Conservation (phyloP, 179 eudicot species). For the Kewa caespitosa region DNA sequence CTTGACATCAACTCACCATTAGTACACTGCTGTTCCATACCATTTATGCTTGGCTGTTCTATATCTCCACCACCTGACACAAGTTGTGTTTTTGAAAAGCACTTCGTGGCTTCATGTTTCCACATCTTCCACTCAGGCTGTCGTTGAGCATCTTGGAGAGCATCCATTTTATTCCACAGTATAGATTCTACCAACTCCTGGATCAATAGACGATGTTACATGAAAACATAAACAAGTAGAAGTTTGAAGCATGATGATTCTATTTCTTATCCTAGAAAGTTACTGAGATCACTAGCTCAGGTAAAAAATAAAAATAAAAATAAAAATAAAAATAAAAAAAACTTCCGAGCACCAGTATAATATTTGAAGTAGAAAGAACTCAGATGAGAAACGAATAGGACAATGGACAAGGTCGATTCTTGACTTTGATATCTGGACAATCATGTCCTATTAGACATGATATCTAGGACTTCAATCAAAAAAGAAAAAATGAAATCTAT, state of each 20-base stretch:
- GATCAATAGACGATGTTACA: constrained; percentile 21
- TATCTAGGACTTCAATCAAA: no score
- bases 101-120: constrained; percentile 80
- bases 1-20: constrained; percentile 36
- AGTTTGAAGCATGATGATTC: neutral
- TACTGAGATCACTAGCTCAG: neutral
- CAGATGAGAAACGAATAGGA: no score
- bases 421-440: no score
- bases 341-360: no score
- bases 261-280: neutral
- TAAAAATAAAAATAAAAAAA: no score
- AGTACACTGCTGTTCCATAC: constrained; percentile 31
- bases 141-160: constrained; percentile 41
- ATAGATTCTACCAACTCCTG: constrained; percentile 83
- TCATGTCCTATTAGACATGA: no score
- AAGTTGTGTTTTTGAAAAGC: constrained; percentile 55
- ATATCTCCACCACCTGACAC: constrained; percentile 35
- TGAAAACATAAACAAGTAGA: constrained; percentile 11
- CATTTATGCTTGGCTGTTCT: constrained; percentile 33
- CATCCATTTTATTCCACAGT: constrained; percentile 66
- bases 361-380: no score
- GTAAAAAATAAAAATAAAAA: neutral
- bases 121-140: constrained; percentile 72
- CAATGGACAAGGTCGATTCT: no score
- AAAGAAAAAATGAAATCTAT: no score